Evolutionary conservation across 805 yeast species (phyloP), one percentile per base, ranked within the genome.

Genomic region (Pichia scutulata): DNA sequence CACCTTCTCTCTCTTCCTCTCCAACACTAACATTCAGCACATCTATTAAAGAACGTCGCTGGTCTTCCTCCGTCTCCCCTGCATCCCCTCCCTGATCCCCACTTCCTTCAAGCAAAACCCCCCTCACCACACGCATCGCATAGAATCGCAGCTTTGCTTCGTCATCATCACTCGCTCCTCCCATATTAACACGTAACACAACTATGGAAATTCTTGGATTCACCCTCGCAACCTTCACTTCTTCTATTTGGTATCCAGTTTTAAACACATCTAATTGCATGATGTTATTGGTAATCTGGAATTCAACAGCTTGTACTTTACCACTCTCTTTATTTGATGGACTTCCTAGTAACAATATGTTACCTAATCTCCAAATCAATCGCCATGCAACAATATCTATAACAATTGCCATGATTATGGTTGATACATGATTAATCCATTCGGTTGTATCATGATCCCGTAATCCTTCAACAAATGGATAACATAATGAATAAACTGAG

Each of bases 151-250:
- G 59, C 30, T 71, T 66, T 1, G 79, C 64, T 61, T 85, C 92
- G 43, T 84, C 89, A 49, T 84, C 87, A 54, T 78, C 79, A 4
- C 85, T 77, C 1, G 83, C 86, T n/a, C 90, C 90, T 44, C 69
- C 65, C 84, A 86, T 80, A 21, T 63, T 65, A 3, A 86, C 56
- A 49, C 70, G 74, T 18, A 83, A 54, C 3, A 87, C 74, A 2
- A 82, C 77, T 23, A 86, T 72, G 56, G 74, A 80, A 4, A 83
- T 66, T 52, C 74, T 75, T 60, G 80, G 78, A 60, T 82, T 85
- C 39, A 84, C 82, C 56, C 83, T 80, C 3, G 85, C 74, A 7
- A 86, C 67, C 46, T 77, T 69, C 9, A 85, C 70, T 58, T 62
- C 70, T 14, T 74, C 70, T 16, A 85, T 60, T 7, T 61, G 60